phyloP scores from a whole-genome alignment of 345 rosid genomes.

The Erodium maritimum region DNA sequence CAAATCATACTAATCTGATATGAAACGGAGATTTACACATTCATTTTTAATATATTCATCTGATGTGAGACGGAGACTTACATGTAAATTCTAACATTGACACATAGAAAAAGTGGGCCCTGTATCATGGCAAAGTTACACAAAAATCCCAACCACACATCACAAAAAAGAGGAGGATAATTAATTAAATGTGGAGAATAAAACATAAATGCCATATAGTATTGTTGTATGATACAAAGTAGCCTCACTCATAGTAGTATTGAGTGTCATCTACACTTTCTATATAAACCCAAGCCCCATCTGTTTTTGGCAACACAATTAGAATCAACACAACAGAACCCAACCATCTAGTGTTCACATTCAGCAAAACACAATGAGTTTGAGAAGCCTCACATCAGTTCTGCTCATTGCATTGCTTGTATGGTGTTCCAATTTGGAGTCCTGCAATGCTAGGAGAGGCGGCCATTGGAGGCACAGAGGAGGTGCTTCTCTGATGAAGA shows the following conservation, averaged over 20 bases:
- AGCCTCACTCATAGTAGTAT: neutral
- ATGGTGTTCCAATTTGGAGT: conserved; percentile 17
- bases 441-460: conserved; percentile 38
- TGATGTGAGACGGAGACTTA: neutral
- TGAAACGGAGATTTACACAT: too few species aligned
- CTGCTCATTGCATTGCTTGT: conserved; percentile 19
- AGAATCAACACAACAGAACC: too few species aligned
- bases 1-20: too few species aligned
- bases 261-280: neutral
- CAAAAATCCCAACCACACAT: conserved; percentile 18
- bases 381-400: conserved; percentile 15
- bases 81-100: conserved; percentile 9
- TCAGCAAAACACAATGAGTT: conserved; percentile 15
- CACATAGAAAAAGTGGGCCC: conserved; percentile 12
- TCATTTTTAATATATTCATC: too few species aligned
- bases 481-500: neutral
- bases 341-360: too few species aligned
- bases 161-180: conserved; percentile 10
- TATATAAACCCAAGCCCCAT: neutral
- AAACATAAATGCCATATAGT: conserved; percentile 17
- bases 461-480: conserved; percentile 18
- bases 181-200: conserved; percentile 7
- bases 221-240: conserved; percentile 15
- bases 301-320: neutral
- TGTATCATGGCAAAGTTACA: neutral